phyloP scores from a whole-genome alignment of 208 protist species.

The Acanthamoeba polyphaga region DNA sequence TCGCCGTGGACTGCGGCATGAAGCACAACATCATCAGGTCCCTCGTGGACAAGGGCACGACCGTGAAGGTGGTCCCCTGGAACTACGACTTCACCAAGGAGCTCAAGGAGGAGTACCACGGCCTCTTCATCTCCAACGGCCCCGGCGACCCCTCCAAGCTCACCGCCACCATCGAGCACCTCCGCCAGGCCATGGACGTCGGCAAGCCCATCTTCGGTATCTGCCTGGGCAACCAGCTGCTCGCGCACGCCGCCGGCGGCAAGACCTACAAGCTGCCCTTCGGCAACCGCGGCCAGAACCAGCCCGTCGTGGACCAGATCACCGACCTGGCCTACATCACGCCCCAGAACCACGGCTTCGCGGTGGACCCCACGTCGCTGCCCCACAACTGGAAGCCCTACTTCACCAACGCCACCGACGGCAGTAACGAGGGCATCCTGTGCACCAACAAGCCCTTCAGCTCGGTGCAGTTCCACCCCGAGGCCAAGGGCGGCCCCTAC shows the following conservation, averaged over 20 bases:
- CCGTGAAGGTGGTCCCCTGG: conserved; percentile 92
- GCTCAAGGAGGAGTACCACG: conserved; percentile 96
- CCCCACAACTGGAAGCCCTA: conserved; percentile 95
- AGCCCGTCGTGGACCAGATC: conserved; percentile 94
- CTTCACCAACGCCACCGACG: conserved; percentile 98
- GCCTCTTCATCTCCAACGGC: conserved; percentile 95
- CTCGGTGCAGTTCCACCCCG: conserved; percentile 98
- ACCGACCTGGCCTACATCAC: conserved; percentile 91
- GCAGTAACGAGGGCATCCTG: conserved; percentile 97
- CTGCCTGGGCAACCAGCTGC: conserved; percentile 99
- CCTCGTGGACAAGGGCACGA: conserved; percentile 84
- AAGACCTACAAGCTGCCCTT: conserved; percentile 98
- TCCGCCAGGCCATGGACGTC: conserved; percentile 4
- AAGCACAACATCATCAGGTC: conserved; percentile 90
- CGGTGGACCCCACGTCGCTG: conserved; percentile 95
- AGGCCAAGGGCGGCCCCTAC: conserved; percentile 95
- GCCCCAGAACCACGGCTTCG: conserved; percentile 98
- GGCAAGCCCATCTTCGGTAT: conserved; percentile 97
- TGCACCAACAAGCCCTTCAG: conserved; percentile 97
- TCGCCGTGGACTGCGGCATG: conserved; percentile 92
- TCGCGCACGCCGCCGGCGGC: conserved; percentile 94
- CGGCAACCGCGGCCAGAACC: conserved; percentile 98
- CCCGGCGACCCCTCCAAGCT: conserved; percentile 4
- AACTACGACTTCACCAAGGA: conserved; percentile 96
- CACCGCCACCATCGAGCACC: background rate